Conservation (phyloP, 371 early-diverging fungal genomes). For the Mortierella sp. region DNA sequence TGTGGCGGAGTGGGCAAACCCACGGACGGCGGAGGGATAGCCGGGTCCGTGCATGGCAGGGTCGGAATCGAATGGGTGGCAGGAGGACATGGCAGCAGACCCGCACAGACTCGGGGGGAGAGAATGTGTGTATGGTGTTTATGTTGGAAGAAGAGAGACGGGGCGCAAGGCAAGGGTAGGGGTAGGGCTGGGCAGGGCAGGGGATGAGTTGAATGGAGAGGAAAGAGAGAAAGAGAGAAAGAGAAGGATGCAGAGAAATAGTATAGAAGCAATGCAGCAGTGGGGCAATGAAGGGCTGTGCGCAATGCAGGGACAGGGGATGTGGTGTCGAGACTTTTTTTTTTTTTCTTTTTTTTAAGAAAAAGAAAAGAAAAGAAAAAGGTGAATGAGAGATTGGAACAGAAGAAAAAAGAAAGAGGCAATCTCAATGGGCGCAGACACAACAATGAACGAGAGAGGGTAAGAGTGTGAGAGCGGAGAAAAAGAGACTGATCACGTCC, state of each 20-base stretch:
- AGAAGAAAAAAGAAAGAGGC: not conserved
- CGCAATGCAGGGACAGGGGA: too few species aligned
- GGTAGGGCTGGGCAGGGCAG: too few species aligned
- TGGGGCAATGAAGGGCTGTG: too few species aligned
- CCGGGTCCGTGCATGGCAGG: not conserved
- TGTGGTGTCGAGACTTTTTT: not conserved
- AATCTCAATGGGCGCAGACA: too few species aligned
- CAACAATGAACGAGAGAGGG: too few species aligned
- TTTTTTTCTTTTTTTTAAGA: too few species aligned
- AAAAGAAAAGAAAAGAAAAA: not conserved
- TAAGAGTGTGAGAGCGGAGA: too few species aligned
- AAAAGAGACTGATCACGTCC: too few species aligned
- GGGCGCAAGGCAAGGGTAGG: not conserved
- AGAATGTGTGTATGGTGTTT: not conserved
- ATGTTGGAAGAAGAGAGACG: not conserved
- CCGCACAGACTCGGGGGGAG: too few species aligned
- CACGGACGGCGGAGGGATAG: not conserved
- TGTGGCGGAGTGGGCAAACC: slow-evolving; percentile 4
- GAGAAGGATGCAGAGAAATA: not conserved
- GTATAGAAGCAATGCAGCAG: too few species aligned
- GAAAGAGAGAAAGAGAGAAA: not conserved
- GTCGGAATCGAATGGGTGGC: too few species aligned
- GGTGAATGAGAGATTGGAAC: not conserved
- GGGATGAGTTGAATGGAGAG: not conserved
- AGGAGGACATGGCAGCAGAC: too few species aligned